Conservation (phyloP, 768 basidiomycete species). For the Tubosaeta sp. region DNA sequence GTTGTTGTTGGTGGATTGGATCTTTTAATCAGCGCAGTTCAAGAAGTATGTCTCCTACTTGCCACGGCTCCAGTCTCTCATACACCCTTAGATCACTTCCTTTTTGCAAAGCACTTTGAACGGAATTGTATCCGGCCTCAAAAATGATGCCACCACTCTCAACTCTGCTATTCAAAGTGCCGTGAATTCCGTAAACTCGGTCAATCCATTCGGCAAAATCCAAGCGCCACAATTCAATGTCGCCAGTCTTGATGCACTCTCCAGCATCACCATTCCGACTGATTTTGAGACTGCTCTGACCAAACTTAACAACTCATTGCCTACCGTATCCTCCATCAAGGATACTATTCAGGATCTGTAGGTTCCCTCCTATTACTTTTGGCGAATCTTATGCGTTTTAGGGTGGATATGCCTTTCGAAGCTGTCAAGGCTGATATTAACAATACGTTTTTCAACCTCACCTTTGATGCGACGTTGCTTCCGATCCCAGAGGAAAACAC, state of each 20-base stretch:
- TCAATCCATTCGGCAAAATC: slow-evolving; percentile 70
- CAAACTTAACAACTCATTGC: slow-evolving; percentile 77
- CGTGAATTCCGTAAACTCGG: slow-evolving; percentile 66
- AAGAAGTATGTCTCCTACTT: slow-evolving; percentile 55
- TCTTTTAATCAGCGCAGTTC: slow-evolving; percentile 75
- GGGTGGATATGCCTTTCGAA: slow-evolving; percentile 85
- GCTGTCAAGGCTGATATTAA: slow-evolving; percentile 86
- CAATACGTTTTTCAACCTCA: slow-evolving; percentile 69
- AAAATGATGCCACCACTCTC: slow-evolving; percentile 61
- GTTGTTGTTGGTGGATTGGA: slow-evolving; percentile 77
- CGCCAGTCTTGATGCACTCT: slow-evolving; percentile 67
- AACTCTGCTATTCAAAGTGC: slow-evolving; percentile 65
- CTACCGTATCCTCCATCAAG: slow-evolving; percentile 73
- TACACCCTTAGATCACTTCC: slow-evolving; percentile 56
- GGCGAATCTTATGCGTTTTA: slow-evolving; percentile 24
- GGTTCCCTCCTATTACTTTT: slow-evolving; percentile 25
- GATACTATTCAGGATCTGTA: slow-evolving; percentile 63
- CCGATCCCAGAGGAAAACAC: slow-evolving; percentile 71
- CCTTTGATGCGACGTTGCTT: slow-evolving; percentile 66
- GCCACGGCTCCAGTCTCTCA: slow-evolving; percentile 4
- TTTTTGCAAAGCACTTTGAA: slow-evolving; percentile 58
- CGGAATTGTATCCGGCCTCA: slow-evolving; percentile 63
- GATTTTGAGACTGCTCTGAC: slow-evolving; percentile 69
- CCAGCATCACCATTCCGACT: slow-evolving; percentile 76
- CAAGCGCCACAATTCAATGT: slow-evolving; percentile 67